Base-by-base conservation (phyloP, 1,139 yeast genomes). In the Scheffersomyces titani region DNA sequence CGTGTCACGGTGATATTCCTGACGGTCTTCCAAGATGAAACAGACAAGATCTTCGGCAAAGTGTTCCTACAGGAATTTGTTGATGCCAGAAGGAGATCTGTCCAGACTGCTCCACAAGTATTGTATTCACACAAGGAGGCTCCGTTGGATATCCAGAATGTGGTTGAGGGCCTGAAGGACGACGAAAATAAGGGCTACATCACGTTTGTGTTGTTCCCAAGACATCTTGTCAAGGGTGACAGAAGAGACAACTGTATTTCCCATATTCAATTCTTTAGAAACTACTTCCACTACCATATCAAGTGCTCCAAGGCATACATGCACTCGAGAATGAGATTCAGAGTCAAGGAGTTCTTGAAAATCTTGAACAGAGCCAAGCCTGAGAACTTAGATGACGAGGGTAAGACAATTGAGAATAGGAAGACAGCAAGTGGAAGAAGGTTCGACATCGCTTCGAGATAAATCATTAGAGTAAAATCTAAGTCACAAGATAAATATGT, bases 91-190 rank as follows among this genome's bases (percentile, higher is more conserved):
- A 89, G 90, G 74, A 86, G 98, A 71, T 90, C 97, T 16, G 96
- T 94, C 58, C 99, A 96, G 76, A 93, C 96, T 54, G 98, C 99
- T 1, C 99, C 99, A 21, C 99, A 96, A 78, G 99, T 94, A 54
- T 83, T 96, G 68, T 93, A 90, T 70, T 88, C 96, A 16, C 94
- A 89, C 67, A 83, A 82, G 62, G 97, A 92, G 64, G 91, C 98
- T n/a, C 99, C 99, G 11, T 81, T 92, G 68, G 99, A 94, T 72
- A 87, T 96, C 60, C 76, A 73, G 55, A 67, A 63, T 51, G 78
- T 71, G n/a, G 77, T 73, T 75, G 87, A 61, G 70, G 75, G 63
- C 11, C 72, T 68, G 49, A 71, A 68, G 44, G 74, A 73, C 48
- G 80, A 81, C 60, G 87, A 87, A 50, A 83, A 84, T 65, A 87